Base-by-base conservation (phyloP, 371 early-diverging fungal genomes). In the Smittium mucronatum region DNA sequence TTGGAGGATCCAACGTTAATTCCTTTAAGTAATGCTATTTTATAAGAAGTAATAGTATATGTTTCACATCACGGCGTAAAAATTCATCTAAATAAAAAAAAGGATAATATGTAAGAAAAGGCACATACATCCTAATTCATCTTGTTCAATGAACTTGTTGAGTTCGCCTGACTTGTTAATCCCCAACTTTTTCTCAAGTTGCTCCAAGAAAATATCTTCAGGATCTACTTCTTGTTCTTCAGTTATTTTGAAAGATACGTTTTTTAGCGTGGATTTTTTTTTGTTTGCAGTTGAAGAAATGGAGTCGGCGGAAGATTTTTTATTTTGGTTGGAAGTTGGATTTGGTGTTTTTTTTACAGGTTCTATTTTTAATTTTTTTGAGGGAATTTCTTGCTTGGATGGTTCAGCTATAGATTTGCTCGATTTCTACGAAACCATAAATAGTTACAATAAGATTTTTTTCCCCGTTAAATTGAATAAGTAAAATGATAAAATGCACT, bases 101-200 rank as follows among this genome's bases (percentile, higher is more conserved):
- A 47, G 47, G 21, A 21, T 21, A 21, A 47, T 47, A 21, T 5
- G 21, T 21, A 1, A 69, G 71, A 59, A 21, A n/a, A 47, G 25
- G 8, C 72, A 74, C 32, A 72, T 81, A 16, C 81, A 84, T 31
- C 81, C 81, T 32, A 82, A 76, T 8, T 82, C 80, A 70, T 89
- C 89, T 1, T 86, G 82, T 59, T 80, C 76, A 63, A 88, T 84
- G 0, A 82, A 83, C 47, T 80, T 86, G 58, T 76, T 72, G 26
- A 83, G 75, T 35, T 73, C 78, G 47, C 81, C 79, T 66, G 80
- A 83, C 64, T 82, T 84, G 71, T 90, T 92, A 71, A 90, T 74
- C 0, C 89, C 88, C 21, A 95, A 81, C 71, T 88, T 88, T 73
- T 86, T 86, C 63, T 91, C 88, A 74, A 90, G 88, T 59, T 85